Evolutionary conservation across 805 yeast genomes (phyloP).

Genomic region (Ogataea paradorogensis): DNA sequence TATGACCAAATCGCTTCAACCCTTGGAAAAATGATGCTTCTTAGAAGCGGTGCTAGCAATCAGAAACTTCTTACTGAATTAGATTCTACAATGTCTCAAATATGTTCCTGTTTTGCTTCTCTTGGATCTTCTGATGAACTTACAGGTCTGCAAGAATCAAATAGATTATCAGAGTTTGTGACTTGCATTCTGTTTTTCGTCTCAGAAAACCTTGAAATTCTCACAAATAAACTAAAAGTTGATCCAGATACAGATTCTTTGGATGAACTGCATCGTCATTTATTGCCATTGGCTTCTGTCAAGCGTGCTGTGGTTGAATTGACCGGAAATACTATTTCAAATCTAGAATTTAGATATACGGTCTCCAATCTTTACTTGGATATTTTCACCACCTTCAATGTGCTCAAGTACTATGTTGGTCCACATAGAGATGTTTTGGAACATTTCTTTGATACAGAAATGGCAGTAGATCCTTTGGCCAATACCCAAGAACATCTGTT

Average conservation of each 20-base stretch:
- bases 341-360: conserved; percentile 9
- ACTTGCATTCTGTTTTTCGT: conserved; percentile 11
- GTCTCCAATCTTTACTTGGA: conserved; percentile 15
- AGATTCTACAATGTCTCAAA: conserved; percentile 4
- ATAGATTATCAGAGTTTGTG: conserved; percentile 6
- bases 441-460: conserved; percentile 31
- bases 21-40: conserved; percentile 12
- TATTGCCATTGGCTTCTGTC: conserved; percentile 12
- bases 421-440: conserved; percentile 34
- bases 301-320: conserved; percentile 10
- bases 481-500: conserved; percentile 35
- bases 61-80: conserved; percentile 5
- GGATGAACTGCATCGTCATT: conserved; percentile 11
- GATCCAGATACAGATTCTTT: conserved; percentile 13
- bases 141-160: conserved; percentile 1
- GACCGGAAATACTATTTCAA: not conserved
- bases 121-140: conserved; percentile 1
- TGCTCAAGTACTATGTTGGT: conserved; percentile 26
- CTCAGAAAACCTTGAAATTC: conserved; percentile 14
- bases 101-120: conserved; percentile 9
- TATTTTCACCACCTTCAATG: conserved; percentile 25
- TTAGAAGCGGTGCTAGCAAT: conserved; percentile 6
- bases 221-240: conserved; percentile 11
- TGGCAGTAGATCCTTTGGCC: conserved; percentile 29
- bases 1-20: conserved; percentile 5